Evolutionary conservation across 2,329 filamentous ascomycete species (phyloP).

Genomic region (Knufia fluminis): DNA sequence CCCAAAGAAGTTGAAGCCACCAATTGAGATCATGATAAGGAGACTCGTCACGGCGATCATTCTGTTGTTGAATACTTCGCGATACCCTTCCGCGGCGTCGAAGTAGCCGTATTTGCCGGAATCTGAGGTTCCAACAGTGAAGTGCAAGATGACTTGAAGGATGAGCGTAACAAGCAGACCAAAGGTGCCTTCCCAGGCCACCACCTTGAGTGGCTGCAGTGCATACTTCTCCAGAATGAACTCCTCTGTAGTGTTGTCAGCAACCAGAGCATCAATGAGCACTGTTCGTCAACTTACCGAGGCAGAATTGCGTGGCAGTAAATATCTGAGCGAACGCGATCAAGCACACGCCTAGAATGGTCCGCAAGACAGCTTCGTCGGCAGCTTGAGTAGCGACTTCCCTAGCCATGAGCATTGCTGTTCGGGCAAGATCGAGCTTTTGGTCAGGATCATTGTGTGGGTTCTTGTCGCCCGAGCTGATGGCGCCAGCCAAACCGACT

Average conservation of each 20-base stretch:
- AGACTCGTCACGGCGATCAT: slow-evolving; percentile 68
- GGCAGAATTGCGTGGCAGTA: slow-evolving; percentile 89
- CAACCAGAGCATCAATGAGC: too few relatives aligned
- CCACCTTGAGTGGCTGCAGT: slow-evolving; percentile 79
- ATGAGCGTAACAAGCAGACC: slow-evolving; percentile 72
- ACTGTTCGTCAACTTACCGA: slow-evolving; percentile 29
- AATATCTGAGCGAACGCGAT: slow-evolving; percentile 96
- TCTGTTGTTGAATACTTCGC: slow-evolving; percentile 64
- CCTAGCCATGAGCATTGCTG: slow-evolving; percentile 27
- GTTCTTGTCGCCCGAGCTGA: slow-evolving; percentile 52
- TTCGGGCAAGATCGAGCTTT: slow-evolving; percentile 24
- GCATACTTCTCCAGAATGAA: slow-evolving; percentile 73
- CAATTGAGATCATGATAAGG: slow-evolving; percentile 95
- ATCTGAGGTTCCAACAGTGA: slow-evolving; percentile 64
- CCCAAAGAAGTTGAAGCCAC: slow-evolving; percentile 99
- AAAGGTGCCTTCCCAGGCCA: slow-evolving; percentile 94
- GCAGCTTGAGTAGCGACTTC: slow-evolving; percentile 33
- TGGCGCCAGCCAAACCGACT: slow-evolving; percentile 78
- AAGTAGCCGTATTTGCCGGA: slow-evolving; percentile 74
- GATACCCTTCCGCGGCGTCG: slow-evolving; percentile 77
- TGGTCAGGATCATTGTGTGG: slow-evolving; percentile 28
- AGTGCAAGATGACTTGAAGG: slow-evolving; percentile 71
- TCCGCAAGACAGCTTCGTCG: slow-evolving; percentile 52
- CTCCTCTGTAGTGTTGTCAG: slow-evolving; percentile 51
- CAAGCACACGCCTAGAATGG: slow-evolving; percentile 73